Conservation (phyloP, 331 rosid species). For the Telfairia occidentalis region DNA sequence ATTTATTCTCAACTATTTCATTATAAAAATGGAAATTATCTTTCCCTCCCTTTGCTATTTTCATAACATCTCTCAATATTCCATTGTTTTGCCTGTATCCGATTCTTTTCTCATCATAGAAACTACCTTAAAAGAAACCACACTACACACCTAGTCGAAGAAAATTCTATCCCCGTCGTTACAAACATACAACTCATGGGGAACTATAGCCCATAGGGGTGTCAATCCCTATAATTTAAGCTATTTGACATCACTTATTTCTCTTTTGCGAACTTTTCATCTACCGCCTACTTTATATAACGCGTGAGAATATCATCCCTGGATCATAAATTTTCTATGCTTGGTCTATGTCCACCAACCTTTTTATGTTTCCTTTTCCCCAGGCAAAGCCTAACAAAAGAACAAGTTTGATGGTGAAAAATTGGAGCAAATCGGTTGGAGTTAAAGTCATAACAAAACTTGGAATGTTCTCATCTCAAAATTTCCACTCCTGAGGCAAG, state of each 20-base stretch:
- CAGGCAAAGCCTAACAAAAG: neutral
- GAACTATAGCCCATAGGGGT: neutral
- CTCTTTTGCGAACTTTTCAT: neutral
- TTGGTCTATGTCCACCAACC: neutral
- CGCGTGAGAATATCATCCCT: neutral
- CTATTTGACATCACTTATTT: neutral
- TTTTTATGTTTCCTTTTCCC: neutral
- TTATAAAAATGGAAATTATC: neutral
- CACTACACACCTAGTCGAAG: neutral
- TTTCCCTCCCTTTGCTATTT: neutral
- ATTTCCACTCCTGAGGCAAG: neutral
- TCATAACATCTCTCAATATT: neutral
- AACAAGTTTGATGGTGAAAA: neutral
- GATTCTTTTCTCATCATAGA: neutral
- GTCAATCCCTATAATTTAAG: neutral
- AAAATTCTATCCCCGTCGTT: neutral
- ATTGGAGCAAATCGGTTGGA: neutral
- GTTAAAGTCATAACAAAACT: neutral
- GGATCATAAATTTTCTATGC: neutral
- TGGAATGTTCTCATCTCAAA: neutral
- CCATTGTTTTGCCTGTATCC: neutral
- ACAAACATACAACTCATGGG: neutral
- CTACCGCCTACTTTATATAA: neutral
- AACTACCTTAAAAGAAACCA: neutral
- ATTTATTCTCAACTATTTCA: constrained; percentile 7